phyloP scores from a whole-genome alignment of 331 rosid species.

The Arachis monticola region DNA sequence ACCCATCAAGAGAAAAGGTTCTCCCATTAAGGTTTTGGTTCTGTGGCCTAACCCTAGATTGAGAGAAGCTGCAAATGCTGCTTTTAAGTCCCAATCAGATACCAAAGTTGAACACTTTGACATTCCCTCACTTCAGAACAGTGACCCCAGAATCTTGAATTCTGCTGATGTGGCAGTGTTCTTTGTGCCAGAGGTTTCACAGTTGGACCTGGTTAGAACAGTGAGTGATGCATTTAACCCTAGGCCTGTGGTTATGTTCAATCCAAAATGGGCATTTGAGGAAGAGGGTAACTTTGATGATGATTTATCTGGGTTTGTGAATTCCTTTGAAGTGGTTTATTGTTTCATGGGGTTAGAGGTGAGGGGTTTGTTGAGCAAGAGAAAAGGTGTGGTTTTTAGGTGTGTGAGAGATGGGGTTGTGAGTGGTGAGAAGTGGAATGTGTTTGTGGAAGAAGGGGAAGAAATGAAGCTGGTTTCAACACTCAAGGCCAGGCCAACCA shows the following conservation, averaged over 20 bases:
- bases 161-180: slow-evolving; percentile 72
- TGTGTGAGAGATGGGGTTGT: slow-evolving; percentile 84
- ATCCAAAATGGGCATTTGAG: slow-evolving; percentile 85
- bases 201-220: slow-evolving; percentile 49
- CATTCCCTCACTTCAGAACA: slow-evolving; percentile 51
- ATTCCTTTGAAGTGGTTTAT: slow-evolving; percentile 84
- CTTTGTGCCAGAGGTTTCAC: slow-evolving; percentile 64
- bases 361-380: slow-evolving; percentile 72
- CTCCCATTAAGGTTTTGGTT: slow-evolving; percentile 46
- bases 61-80: slow-evolving; percentile 35
- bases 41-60: slow-evolving; percentile 43
- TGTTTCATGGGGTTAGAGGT: slow-evolving; percentile 92
- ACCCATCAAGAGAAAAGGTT: slow-evolving; percentile 68
- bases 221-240: slow-evolving; percentile 62
- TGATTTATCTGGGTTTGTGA: slow-evolving; percentile 66
- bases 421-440: slow-evolving; percentile 84
- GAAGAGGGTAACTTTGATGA: slow-evolving; percentile 72
- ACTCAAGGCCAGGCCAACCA: slow-evolving; percentile 68
- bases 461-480: slow-evolving; percentile 63
- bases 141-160: slow-evolving; percentile 49
- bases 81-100: slow-evolving; percentile 54
- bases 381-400: slow-evolving; percentile 79
- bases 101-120: slow-evolving; percentile 57
- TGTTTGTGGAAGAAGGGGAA: slow-evolving; percentile 85
- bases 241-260: slow-evolving; percentile 81